Evolutionary conservation across 1,284 basidiomycete genomes (phyloP).

Genomic region (Austropuccinia psidii): DNA sequence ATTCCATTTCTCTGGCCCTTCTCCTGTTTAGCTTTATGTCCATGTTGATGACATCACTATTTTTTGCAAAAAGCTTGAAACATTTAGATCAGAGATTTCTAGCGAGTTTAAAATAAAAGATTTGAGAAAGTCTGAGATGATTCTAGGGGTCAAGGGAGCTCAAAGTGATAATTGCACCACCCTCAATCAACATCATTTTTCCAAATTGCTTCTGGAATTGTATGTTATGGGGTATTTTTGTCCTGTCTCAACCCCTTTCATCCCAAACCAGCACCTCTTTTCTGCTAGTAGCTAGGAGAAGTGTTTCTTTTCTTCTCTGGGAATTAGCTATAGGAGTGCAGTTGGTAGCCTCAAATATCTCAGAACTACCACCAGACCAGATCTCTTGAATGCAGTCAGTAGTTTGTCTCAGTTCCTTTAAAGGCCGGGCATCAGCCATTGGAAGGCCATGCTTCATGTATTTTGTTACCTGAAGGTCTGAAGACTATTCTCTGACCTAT

Average conservation of each 20-base stretch:
- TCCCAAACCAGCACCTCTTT: neutral
- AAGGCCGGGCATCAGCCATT: neutral
- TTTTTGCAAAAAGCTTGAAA: neutral
- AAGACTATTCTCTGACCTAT: neutral
- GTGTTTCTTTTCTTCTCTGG: neutral
- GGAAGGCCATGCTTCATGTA: neutral
- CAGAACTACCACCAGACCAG: neutral
- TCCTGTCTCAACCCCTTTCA: neutral
- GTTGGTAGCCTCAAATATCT: slow-evolving; percentile 1
- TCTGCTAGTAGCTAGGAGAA: neutral
- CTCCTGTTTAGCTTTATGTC: neutral
- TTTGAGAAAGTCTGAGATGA: neutral
- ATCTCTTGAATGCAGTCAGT: neutral
- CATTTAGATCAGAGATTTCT: neutral
- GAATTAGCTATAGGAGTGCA: neutral
- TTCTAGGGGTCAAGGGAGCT: neutral
- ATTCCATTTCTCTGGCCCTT: no score
- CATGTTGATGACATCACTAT: neutral
- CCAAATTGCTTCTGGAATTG: neutral
- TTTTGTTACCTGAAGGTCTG: neutral
- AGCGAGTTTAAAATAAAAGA: no score
- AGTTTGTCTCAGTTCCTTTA: neutral
- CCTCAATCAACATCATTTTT: neutral
- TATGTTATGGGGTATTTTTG: neutral
- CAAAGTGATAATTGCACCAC: neutral